These are phyloP conservation scores for Coemansia sp. DNA, from an alignment of 192 early-diverging fungal species.

Conservation along the genomic window DNA sequence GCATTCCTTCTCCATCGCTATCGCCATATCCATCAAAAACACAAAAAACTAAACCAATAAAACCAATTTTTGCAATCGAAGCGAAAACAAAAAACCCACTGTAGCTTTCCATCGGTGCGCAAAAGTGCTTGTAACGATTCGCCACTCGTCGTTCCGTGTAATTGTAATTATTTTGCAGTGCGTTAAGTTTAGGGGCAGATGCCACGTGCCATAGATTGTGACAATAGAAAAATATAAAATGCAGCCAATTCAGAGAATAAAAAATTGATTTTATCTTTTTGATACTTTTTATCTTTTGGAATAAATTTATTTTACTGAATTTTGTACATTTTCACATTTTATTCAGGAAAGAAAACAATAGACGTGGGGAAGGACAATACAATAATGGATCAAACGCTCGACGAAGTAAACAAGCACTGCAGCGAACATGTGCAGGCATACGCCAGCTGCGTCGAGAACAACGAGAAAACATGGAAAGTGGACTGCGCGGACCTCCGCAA, in stretches of 20 bases:
- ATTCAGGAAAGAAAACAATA: neutral
- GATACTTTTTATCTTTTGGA: neutral
- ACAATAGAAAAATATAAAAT: no score
- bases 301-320: neutral
- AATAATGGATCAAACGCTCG: slow-evolving; percentile 52
- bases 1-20: slow-evolving; percentile 3
- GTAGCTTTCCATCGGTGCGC: neutral
- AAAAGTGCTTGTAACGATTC: no score
- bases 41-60: neutral
- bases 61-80: neutral
- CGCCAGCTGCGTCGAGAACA: slow-evolving; percentile 43
- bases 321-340: neutral
- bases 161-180: neutral
- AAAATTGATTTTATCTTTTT: neutral
- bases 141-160: no score
- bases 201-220: neutral
- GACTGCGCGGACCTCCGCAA: slow-evolving; percentile 42
- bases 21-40: neutral
- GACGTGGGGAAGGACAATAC: neutral
- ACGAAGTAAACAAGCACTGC: slow-evolving; percentile 58
- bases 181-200: neutral
- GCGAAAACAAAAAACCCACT: neutral
- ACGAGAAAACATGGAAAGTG: slow-evolving; percentile 42
- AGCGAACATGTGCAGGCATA: slow-evolving; percentile 49
- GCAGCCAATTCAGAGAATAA: no score